Base-by-base conservation (phyloP, 225 moss, liverwort and hornwort species). In the Antitrichia curtipendula region DNA sequence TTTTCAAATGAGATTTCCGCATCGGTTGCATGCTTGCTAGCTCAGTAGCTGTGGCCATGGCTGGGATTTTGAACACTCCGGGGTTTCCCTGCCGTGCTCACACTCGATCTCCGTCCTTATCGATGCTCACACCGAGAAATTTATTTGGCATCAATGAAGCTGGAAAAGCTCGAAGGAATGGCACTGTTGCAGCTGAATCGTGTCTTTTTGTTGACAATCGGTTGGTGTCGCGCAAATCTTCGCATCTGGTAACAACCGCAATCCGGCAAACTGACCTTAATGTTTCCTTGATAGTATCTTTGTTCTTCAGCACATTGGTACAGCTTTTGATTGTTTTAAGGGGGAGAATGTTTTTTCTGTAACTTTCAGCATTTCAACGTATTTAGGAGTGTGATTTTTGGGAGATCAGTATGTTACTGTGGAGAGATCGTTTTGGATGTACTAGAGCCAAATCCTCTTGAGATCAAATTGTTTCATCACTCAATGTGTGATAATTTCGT, bases 1-100 rank as follows among this genome's bases (percentile, higher is more conserved):
- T 80, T 68, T 79, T 23, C 88, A 50, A 66, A 93, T 93, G 92
- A 92, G 88, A 88, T 89, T 74, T 88, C 75, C 36, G 45, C 40
- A 21, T 69, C 84, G 60, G 28, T 49, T 82, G 75, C 82, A 56
- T 83, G 76, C 78, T 40, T 73, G 65, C 75, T 45, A 84, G 89
- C 54, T 56, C 34, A 68, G 77, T 59, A 54, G 84, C 87, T 75
- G 78, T 59, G 79, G 80, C 80, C 53, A 90, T 93, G 93, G 86
- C 89, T 60, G 78, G 86, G 89, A 84, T 86, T 66, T 83, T 79
- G 83, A 59, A 79, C 34, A 66, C 86, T 36, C 86, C 92, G 65
- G 78, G 92, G 66, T 60, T 64, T 50, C 68, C 91, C 21, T 90
- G 73, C 60, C 56, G 83, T 78, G 56, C 29, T 10, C 75, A 84